Percentiles rank a stretch among this genome's conserved stretches.
Conservation (phyloP, 148 eudicot species). For the Dianthus caryophyllus region DNA sequence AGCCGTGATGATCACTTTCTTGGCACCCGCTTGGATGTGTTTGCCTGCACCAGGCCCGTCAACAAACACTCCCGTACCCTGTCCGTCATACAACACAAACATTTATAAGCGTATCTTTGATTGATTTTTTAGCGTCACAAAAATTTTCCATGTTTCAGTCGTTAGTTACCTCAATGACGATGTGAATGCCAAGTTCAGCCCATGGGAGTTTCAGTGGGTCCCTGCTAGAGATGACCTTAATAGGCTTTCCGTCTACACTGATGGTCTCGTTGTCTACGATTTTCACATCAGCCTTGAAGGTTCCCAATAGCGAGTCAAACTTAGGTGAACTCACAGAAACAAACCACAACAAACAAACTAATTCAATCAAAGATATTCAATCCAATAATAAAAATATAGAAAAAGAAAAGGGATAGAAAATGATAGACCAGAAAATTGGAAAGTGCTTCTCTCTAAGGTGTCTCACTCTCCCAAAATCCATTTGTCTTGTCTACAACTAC, state of each 20-base stretch:
- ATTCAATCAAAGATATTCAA: too few species aligned
- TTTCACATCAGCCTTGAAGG: conserved; percentile 94
- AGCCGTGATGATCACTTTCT: conserved; percentile 97
- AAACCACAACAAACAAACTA: too few species aligned
- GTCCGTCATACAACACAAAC: background rate
- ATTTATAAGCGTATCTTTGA: too few species aligned
- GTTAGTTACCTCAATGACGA: conserved; percentile 93
- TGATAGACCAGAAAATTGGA: too few species aligned
- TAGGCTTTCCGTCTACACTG: conserved; percentile 83
- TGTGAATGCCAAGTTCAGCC: conserved; percentile 97
- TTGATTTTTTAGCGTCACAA: too few species aligned
- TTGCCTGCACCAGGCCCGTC: conserved; percentile 99
- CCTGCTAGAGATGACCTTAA: conserved; percentile 90
- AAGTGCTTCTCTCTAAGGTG: too few species aligned
- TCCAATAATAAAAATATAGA: too few species aligned
- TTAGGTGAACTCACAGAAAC: too few species aligned
- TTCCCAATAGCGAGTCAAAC: conserved; percentile 90
- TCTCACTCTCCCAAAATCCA: too few species aligned
- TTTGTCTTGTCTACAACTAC: too few species aligned
- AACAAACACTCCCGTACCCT: conserved; percentile 99
- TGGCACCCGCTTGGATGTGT: conserved; percentile 99
- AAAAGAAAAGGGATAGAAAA: too few species aligned
- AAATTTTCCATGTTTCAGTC: too few species aligned
- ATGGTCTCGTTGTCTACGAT: conserved; percentile 81
- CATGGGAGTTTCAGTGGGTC: conserved; percentile 97